Evolutionary conservation across 305 asterid genomes (phyloP), one percentile per base, ranked within the genome.

Genomic region (Fraxinus velutina): DNA sequence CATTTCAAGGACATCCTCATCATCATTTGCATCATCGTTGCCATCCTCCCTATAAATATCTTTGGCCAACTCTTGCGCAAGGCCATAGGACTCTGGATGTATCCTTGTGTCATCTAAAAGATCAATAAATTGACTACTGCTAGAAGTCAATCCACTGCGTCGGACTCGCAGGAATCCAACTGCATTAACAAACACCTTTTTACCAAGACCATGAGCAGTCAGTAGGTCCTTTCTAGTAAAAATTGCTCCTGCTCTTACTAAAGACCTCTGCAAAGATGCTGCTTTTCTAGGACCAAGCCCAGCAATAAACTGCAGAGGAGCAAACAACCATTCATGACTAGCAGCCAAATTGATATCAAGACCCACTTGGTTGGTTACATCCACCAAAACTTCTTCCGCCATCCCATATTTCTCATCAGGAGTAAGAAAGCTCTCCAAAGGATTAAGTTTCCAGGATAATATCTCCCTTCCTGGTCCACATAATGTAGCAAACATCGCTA

Each of bases 281-380:
- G 99, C 98, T 88, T 94, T 96, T 88, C 98, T 86, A 83, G 99
- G 98, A 66, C 99, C 99, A 71, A 96, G 94, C 77, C 99, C 99
- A 57, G 98, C 92, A 83, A 96, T 86, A 86, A 96, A 96, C 88
- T 96, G 99, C 79, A 96, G 85, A 29, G 98, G 97, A 75, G 99
- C 91, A 89, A 93, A 96, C 87, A 94, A 83, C 99, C 99, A 96
- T 87, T 96, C 99, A 83, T 96, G 99, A 83, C 95, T 93, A 57
- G 96, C 88, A 83, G 99, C 99, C 88, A 94, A 85, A 84, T 96
- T 96, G 78, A 94, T 77, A 89, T 96, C 99, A 83, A 96, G 91
- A 79, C 99, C 99, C 75, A 96, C 98, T 88, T 93, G 99, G 84
- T 93, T 96, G 10, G 99, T 92, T 24, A 87, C 92, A 79, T 96